These are phyloP conservation scores for Thecaphora frezii DNA, from an alignment of 1,284 basidiomycete genomes.

Conservation along the genomic window DNA sequence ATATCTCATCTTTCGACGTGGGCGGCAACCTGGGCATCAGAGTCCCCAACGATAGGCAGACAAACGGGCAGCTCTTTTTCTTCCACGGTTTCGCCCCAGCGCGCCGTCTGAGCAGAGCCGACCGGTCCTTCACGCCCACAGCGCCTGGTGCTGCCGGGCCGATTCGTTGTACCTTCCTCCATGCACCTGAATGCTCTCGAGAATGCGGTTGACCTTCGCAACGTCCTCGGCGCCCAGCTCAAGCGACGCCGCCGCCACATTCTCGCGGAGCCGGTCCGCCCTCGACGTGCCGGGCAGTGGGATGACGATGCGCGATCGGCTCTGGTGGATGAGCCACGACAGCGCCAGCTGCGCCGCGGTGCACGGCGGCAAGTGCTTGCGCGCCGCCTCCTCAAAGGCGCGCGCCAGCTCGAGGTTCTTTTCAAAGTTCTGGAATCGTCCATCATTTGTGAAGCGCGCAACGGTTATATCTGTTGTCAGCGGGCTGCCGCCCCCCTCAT, in stretches of 20 bases:
- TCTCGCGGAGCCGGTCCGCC: constrained; percentile 54
- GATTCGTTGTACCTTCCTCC: constrained; percentile 28
- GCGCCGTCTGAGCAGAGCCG: no score
- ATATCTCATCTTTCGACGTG: no score
- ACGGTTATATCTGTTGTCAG: background rate
- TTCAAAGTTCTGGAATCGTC: constrained; percentile 63
- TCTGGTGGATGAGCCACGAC: constrained; percentile 65
- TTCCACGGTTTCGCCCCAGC: no score
- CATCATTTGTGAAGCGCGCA: background rate
- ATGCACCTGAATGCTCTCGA: constrained; percentile 15
- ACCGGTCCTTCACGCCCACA: constrained; percentile 10
- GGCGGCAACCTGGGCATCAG: no score
- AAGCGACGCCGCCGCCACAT: constrained; percentile 43
- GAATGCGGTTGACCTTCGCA: constrained; percentile 32
- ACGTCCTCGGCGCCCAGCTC: constrained; percentile 39
- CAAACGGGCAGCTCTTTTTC: no score
- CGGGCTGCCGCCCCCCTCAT: no score
- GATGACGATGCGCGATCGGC: constrained; percentile 64
- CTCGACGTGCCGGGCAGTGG: constrained; percentile 64
- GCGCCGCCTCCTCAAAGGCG: constrained; percentile 57
- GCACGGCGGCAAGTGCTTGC: constrained; percentile 42
- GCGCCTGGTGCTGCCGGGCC: constrained; percentile 6
- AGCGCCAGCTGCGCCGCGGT: constrained; percentile 67
- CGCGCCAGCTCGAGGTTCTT: constrained; percentile 66
- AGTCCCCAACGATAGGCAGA: no score